Percentiles rank a stretch among this genome's conserved stretches.
phyloP scores from a whole-genome alignment of 352 stramenopile species.

The Plasmopara viticola region DNA sequence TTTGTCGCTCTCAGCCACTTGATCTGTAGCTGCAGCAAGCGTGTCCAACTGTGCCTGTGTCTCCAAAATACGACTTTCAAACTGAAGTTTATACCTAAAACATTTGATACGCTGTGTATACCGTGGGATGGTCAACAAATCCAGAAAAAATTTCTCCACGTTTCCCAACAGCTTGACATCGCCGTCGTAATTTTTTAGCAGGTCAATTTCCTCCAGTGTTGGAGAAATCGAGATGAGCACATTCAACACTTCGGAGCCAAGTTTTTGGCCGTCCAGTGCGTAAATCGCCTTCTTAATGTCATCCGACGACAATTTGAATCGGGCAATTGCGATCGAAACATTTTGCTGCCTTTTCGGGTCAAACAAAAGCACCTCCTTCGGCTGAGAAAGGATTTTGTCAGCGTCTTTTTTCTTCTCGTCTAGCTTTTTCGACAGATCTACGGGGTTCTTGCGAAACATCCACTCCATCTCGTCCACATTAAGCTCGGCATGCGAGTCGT shows the following conservation, averaged over 20 bases:
- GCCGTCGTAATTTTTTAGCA: constrained; percentile 89
- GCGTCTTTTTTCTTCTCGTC: constrained; percentile 79
- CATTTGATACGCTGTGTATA: constrained; percentile 88
- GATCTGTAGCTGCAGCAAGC: constrained; percentile 70
- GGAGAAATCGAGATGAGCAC: constrained; percentile 86
- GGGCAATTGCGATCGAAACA: constrained; percentile 95
- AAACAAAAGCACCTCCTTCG: constrained; percentile 84
- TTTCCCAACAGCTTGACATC: constrained; percentile 80
- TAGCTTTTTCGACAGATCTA: constrained; percentile 54
- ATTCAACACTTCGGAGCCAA: constrained; percentile 81
- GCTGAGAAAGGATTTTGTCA: constrained; percentile 29
- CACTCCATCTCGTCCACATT: constrained; percentile 83
- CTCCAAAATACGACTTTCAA: constrained; percentile 79
- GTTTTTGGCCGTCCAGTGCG: constrained; percentile 54
- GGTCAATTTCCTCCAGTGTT: constrained; percentile 85
- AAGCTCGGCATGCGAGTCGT: constrained; percentile 56
- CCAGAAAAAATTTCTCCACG: constrained; percentile 85
- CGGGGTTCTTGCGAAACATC: constrained; percentile 84
- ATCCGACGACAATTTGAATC: constrained; percentile 89
- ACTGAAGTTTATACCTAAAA: constrained; percentile 82
- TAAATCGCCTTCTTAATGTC: constrained; percentile 87
- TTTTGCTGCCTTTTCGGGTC: constrained; percentile 97
- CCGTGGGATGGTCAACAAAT: constrained; percentile 77
- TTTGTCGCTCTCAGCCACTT: constrained; percentile 75
- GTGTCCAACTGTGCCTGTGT: constrained; percentile 80